These are phyloP conservation scores for Zygosaccharomyces bisporus DNA, from an alignment of 805 yeast genomes.

Conservation along the genomic window DNA sequence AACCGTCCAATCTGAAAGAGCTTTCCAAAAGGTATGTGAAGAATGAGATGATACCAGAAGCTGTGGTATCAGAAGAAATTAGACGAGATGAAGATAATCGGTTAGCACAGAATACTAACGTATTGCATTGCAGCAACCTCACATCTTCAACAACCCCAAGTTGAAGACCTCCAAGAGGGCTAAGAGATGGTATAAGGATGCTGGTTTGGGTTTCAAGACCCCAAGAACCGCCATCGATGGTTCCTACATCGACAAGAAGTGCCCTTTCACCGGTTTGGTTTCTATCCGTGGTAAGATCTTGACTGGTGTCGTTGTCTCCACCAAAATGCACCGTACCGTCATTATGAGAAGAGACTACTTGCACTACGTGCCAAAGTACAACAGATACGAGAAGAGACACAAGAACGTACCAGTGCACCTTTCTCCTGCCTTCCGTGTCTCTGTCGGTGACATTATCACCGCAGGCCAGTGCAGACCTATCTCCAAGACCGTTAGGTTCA, in stretches of 20 bases:
- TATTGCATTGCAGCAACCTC: slow-evolving; percentile 78
- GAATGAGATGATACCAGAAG: background rate
- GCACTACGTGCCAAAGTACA: slow-evolving; percentile 99
- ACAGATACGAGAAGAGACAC: slow-evolving; percentile 99
- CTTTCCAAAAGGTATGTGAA: slow-evolving; percentile 97
- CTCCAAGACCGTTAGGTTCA: slow-evolving; percentile 99
- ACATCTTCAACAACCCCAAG: slow-evolving; percentile 99
- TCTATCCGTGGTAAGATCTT: slow-evolving; percentile 99
- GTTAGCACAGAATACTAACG: background rate
- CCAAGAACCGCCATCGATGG: slow-evolving; percentile 98
- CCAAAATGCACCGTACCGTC: slow-evolving; percentile 99
- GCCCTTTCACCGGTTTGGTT: slow-evolving; percentile 96
- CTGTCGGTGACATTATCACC: slow-evolving; percentile 97
- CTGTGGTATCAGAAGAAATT: too few relatives aligned
- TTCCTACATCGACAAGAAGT: slow-evolving; percentile 98
- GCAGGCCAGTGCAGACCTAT: slow-evolving; percentile 99
- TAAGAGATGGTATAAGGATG: slow-evolving; percentile 99
- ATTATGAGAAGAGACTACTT: slow-evolving; percentile 99
- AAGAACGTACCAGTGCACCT: slow-evolving; percentile 99
- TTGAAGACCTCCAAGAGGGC: slow-evolving; percentile 96
- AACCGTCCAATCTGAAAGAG: slow-evolving; percentile 99
- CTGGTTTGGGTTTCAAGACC: slow-evolving; percentile 99
- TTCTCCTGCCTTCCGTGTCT: slow-evolving; percentile 99
- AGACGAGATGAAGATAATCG: background rate
- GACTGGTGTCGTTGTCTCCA: slow-evolving; percentile 99